These are phyloP conservation scores for Alternaria sp. DNA, from an alignment of 2,329 filamentous ascomycete species.

Conservation along the genomic window DNA sequence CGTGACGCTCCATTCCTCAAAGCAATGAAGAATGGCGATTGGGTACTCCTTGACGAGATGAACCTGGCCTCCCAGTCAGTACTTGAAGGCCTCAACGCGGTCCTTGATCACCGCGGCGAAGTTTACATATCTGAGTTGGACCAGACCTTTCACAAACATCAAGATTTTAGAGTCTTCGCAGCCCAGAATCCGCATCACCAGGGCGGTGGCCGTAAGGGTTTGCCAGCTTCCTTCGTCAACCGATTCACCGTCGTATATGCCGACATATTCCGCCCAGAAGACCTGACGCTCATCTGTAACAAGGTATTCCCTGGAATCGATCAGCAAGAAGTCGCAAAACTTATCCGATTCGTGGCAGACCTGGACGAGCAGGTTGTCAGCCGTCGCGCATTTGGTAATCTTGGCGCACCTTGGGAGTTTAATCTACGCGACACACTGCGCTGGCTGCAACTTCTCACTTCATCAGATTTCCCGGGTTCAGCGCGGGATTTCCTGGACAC, in stretches of 20 bases:
- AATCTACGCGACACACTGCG: constrained; percentile 89
- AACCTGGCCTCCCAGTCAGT: constrained; percentile 97
- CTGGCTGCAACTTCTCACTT: constrained; percentile 78
- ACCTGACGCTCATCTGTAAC: constrained; percentile 80
- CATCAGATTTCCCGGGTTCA: constrained; percentile 62
- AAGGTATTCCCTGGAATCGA: constrained; percentile 74
- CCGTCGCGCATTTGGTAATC: constrained; percentile 58
- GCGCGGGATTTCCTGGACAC: constrained; percentile 79
- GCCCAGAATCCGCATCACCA: constrained; percentile 98
- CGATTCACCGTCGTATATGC: constrained; percentile 98
- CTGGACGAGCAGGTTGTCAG: constrained; percentile 75
- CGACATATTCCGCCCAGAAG: constrained; percentile 81
- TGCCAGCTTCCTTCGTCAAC: constrained; percentile 96
- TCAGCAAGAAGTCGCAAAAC: constrained; percentile 63
- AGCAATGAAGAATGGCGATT: constrained; percentile 95
- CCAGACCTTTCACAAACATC: constrained; percentile 88
- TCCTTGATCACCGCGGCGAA: constrained; percentile 93
- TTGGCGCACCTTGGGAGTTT: constrained; percentile 89
- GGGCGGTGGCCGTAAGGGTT: constrained; percentile 90
- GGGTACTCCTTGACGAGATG: constrained; percentile 98
- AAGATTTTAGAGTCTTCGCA: constrained; percentile 91
- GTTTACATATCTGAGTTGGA: constrained; percentile 95
- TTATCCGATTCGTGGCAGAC: constrained; percentile 82
- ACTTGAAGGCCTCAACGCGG: constrained; percentile 93
- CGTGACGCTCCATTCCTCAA: constrained; percentile 92